These are phyloP conservation scores for Kondoa malvinella DNA, from an alignment of 768 basidiomycete genomes.

Conservation along the genomic window DNA sequence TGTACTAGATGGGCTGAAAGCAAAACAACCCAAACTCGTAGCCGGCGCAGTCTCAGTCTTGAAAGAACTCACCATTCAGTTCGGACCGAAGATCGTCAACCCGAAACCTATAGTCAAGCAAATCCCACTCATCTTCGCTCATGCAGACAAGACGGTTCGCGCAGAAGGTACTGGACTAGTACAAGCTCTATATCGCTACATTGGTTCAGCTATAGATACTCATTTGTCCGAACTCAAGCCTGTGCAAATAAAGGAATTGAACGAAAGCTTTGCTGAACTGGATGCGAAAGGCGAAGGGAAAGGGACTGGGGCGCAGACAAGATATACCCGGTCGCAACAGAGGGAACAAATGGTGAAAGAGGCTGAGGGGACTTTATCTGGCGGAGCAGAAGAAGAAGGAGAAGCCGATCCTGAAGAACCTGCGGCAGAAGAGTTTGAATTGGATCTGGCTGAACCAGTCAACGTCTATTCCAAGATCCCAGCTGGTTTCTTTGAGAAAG, in stretches of 20 bases:
- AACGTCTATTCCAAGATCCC: slow-evolving; percentile 64
- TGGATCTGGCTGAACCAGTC: slow-evolving; percentile 60
- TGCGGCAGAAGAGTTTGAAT: slow-evolving; percentile 48
- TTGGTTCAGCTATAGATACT: slow-evolving; percentile 65
- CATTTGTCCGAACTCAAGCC: slow-evolving; percentile 82
- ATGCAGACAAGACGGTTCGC: slow-evolving; percentile 87
- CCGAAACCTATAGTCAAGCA: slow-evolving; percentile 66
- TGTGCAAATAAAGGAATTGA: slow-evolving; percentile 87
- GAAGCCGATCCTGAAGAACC: slow-evolving; percentile 37
- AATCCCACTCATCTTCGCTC: slow-evolving; percentile 82
- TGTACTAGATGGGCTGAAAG: slow-evolving; percentile 62
- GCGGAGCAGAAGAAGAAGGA: slow-evolving; percentile 2
- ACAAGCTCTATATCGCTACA: slow-evolving; percentile 63
- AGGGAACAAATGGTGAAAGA: slow-evolving; percentile 41
- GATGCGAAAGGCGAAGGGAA: slow-evolving; percentile 73
- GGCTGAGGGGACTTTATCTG: slow-evolving; percentile 25
- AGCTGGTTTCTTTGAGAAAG: slow-evolving; percentile 48
- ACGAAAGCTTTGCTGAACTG: slow-evolving; percentile 63
- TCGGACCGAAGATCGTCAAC: slow-evolving; percentile 58
- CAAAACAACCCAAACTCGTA: slow-evolving; percentile 89
- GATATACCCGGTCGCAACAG: slow-evolving; percentile 58
- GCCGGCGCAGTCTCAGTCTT: slow-evolving; percentile 58
- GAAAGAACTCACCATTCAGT: slow-evolving; percentile 65
- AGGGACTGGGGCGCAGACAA: slow-evolving; percentile 58
- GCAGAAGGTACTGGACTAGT: slow-evolving; percentile 69